Base-by-base conservation (phyloP, 768 basidiomycete species). In the Russula lepida region DNA sequence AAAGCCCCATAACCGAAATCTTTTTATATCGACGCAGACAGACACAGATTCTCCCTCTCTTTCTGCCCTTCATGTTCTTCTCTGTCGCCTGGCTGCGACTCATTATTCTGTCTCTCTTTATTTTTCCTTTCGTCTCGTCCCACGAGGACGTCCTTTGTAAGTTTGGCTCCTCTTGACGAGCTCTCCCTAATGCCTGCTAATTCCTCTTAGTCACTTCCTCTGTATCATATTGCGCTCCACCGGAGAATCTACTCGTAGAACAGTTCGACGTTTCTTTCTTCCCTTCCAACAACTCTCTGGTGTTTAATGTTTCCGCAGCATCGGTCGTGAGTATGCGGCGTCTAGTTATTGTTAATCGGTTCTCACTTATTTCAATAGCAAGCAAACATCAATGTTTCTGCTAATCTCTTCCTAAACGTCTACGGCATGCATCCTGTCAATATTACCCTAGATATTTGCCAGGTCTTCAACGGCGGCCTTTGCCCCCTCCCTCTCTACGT, bases 351-450 rank as follows among this genome's bases (percentile, higher is more conserved):
- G 63, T 52, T 27, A 62, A 55, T 64, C 66, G 65, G 67, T 54
- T 41, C 53, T 66, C 60, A 35, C 56, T 54, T 43, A 33, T 5
- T 27, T 30, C 6, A 33, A 25, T 66, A 90, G 89, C 79, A 85
- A 77, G 70, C 83, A 49, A 83, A 89, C 69, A 79, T 93, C 67
- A 92, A 83, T 68, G 90, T 95, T 56, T 79, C 84, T 3, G 94
- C 91, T 35, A 88, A 88, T 69, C 74, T 97, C 54, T 78, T 89
- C 68, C 74, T 94, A 69, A 88, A 90, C 61, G 88, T 88, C n/a
- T 98, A 98, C 67, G 94, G 93, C 56, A 84, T 86, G 72, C 79
- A 84, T 32, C 83, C 88, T 19, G 68, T 95, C 66, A 97, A 97
- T 71, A 69, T 86, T 63, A 91, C 92, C n/a, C 74, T 97, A 64